These are phyloP conservation scores for Sequoiadendron giganteum DNA, from an alignment of 75 land plant species.

Conservation along the genomic window DNA sequence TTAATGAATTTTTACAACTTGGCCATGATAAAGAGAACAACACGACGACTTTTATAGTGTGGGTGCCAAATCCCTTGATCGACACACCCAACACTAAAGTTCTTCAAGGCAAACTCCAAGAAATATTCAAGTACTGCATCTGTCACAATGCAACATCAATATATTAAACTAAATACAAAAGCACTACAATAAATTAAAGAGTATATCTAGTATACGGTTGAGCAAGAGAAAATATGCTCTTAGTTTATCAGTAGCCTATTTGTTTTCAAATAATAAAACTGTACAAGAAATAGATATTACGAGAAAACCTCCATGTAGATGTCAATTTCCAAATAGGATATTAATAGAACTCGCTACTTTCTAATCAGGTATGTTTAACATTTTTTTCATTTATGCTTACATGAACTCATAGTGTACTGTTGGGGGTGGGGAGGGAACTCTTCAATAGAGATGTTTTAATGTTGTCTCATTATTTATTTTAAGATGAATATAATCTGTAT, in stretches of 20 bases:
- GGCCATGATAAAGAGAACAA: slow-evolving; percentile 54
- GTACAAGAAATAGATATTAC: background rate
- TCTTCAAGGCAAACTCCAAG: slow-evolving; percentile 67
- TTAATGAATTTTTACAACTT: slow-evolving; percentile 7
- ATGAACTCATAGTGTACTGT: background rate
- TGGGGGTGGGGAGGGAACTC: background rate
- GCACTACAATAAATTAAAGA: too few species aligned
- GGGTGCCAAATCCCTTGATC: slow-evolving; percentile 81
- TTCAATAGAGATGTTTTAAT: background rate
- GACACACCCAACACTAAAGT: slow-evolving; percentile 67
- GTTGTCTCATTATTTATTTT: too few species aligned
- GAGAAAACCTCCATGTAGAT: background rate
- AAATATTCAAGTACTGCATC: slow-evolving; percentile 89
- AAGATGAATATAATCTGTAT: too few species aligned
- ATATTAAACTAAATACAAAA: background rate
- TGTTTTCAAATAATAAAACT: too few species aligned
- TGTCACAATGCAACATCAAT: slow-evolving; percentile 23
- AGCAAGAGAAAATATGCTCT: background rate
- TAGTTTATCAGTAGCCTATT: background rate
- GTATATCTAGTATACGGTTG: too few species aligned
- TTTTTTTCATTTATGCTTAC: too few species aligned
- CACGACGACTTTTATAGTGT: slow-evolving; percentile 63
- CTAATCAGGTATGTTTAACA: background rate
- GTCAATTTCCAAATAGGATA: background rate
- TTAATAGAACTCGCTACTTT: background rate